These are phyloP conservation scores for Colletotrichum sp. DNA, from an alignment of 2,329 filamentous ascomycete genomes.

Conservation along the genomic window DNA sequence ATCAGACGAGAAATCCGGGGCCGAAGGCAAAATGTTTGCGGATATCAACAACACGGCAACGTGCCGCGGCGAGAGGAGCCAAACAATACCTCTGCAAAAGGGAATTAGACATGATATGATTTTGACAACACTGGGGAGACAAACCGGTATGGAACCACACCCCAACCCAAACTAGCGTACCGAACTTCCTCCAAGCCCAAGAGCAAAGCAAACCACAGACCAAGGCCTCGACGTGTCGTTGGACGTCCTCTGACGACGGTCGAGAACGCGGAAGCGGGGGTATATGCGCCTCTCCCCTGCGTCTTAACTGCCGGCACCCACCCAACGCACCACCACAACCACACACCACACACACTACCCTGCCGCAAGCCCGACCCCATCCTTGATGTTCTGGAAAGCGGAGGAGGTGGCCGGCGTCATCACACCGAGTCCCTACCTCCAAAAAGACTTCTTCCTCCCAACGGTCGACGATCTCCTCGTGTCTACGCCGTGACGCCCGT, in stretches of 20 bases:
- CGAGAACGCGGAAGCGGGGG: background rate
- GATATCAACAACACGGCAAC: background rate
- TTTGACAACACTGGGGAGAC: background rate
- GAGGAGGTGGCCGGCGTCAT: background rate
- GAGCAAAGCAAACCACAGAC: background rate
- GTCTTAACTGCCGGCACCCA: slow-evolving; percentile 18
- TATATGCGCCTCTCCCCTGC: slow-evolving; percentile 19
- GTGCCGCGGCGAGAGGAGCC: background rate
- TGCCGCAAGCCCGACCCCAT: background rate
- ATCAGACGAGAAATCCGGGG: background rate
- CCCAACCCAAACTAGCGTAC: background rate
- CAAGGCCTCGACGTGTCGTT: background rate
- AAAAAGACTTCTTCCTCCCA: background rate
- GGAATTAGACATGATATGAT: background rate
- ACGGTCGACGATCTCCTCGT: background rate
- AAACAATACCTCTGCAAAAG: background rate
- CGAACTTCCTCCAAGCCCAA: background rate
- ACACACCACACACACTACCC: background rate
- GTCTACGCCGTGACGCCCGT: background rate
- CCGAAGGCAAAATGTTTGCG: background rate
- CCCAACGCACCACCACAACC: background rate
- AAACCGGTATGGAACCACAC: background rate
- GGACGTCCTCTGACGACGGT: background rate
- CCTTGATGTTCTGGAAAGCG: background rate
- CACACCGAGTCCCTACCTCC: background rate